phyloP scores from a whole-genome alignment of 2,329 filamentous ascomycete species.

The Thielaviopsis punctulata region DNA sequence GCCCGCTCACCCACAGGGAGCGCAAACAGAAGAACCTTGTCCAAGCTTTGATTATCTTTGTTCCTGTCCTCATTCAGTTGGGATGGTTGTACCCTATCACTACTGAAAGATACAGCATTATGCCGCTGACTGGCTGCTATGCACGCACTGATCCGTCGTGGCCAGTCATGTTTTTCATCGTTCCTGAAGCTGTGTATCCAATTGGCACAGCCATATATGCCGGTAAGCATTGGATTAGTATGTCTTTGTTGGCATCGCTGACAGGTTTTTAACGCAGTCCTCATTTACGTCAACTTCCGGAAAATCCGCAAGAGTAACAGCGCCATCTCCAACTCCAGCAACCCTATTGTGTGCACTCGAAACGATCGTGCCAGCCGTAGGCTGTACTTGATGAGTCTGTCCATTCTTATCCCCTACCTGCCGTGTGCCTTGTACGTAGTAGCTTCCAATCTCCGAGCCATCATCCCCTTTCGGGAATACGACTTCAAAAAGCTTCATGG shows the following conservation, averaged over 20 bases:
- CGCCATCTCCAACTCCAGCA: constrained; percentile 16
- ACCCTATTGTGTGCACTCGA: constrained; percentile 4
- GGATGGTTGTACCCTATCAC: constrained; percentile 30
- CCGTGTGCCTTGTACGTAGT: constrained; percentile 28
- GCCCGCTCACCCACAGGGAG: constrained; percentile 24
- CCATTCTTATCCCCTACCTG: constrained; percentile 33
- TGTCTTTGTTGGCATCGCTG: neutral
- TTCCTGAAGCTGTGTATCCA: constrained; percentile 28
- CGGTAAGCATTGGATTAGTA: constrained; percentile 21
- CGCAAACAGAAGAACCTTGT: constrained; percentile 24
- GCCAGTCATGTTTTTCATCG: constrained; percentile 31
- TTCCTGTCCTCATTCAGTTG: constrained; percentile 32
- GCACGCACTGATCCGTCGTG: constrained; percentile 27
- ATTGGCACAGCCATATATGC: constrained; percentile 29
- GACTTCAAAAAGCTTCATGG: constrained; percentile 26
- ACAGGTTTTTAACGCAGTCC: constrained; percentile 18
- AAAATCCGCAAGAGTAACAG: constrained; percentile 26
- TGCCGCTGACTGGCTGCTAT: constrained; percentile 32
- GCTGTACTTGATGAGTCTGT: constrained; percentile 37
- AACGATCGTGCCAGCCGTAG: constrained; percentile 30
- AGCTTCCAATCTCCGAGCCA: constrained; percentile 23
- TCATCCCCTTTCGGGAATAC: constrained; percentile 20
- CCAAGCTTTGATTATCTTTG: constrained; percentile 38
- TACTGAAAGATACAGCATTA: constrained; percentile 30
- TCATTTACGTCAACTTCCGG: constrained; percentile 31